Evolutionary conservation across 768 basidiomycete genomes (phyloP), one percentile per base, ranked within the genome.

Genomic region (Tulasnella sp.): DNA sequence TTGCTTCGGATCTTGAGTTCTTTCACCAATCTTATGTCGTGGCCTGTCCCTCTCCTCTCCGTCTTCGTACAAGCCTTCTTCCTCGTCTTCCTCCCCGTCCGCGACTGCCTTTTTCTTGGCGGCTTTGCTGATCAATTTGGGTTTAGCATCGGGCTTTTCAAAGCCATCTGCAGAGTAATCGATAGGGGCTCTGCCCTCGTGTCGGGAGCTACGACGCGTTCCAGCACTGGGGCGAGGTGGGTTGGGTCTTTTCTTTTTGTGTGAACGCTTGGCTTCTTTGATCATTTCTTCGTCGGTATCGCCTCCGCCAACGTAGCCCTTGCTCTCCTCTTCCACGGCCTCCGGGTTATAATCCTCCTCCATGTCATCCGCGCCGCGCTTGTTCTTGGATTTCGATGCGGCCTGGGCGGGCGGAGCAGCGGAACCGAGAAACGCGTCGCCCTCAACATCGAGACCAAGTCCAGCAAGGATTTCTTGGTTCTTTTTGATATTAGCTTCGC

Each of bases 191-290:
- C 89, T 91, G 0, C 89, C 90, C 3, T 86, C 84, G 78, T 89
- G 89, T 71, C 93, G 86, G 64, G 87, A 83, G 80, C 93, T 94
- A 72, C 93, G 85, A n/a, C 93, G 88, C 74, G 85, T 52, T 7
- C 76, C 78, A 40, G 42, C 7, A 42, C 54, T 42, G 7, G 40
- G 40, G 37, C 71, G 52, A 54, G 52, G 52, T 29, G 52, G 52
- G 52, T 54, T 54, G n/a, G 52, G 52, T 71, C 38, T 77, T 37
- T 37, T 52, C 72, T 25, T 74, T 72, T 54, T 77, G 31, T 29
- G 34, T 37, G 31, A 34, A 17, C 31, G 31, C 36, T 54, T 79
- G 12, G 84, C 85, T 7, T 79, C 76, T 42, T 38, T 70, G 1
- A 70, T 22, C 68, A 38, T 70, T 29, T 37, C 68, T 40, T 75